Evolutionary conservation across 2,329 filamentous ascomycete genomes (phyloP).

Genomic region (Didymella pinodella): DNA sequence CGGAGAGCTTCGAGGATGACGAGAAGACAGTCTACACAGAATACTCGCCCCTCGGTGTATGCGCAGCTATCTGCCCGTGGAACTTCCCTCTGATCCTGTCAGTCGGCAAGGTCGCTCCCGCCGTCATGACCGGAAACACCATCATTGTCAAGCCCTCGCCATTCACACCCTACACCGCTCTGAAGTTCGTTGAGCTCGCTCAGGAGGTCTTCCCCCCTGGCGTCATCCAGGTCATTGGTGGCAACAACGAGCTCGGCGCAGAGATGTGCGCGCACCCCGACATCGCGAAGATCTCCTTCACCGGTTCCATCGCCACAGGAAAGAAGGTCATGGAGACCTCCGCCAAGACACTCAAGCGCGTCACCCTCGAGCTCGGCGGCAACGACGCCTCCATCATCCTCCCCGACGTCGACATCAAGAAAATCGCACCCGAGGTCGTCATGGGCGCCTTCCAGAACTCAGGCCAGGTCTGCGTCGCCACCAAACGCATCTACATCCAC

Average conservation of each 20-base stretch:
- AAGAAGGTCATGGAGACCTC: constrained; percentile 68
- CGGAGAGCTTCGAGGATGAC: constrained; percentile 54
- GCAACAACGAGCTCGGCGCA: constrained; percentile 67
- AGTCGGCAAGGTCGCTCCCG: constrained; percentile 64
- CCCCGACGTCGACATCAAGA: constrained; percentile 64
- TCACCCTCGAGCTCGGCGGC: constrained; percentile 68
- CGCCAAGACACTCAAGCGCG: constrained; percentile 65
- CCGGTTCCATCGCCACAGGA: constrained; percentile 67
- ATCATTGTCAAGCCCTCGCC: constrained; percentile 66
- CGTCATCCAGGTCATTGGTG: constrained; percentile 68
- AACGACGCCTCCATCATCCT: constrained; percentile 69
- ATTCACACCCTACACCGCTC: constrained; percentile 64
- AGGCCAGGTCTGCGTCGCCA: constrained; percentile 58
- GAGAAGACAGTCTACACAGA: constrained; percentile 58
- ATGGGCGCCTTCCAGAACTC: constrained; percentile 64
- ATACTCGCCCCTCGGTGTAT: constrained; percentile 59
- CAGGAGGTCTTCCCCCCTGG: constrained; percentile 67
- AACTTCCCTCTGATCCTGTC: constrained; percentile 64
- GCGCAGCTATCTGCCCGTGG: constrained; percentile 53
- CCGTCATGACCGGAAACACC: constrained; percentile 64
- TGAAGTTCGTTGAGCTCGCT: constrained; percentile 69
- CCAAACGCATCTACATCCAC: constrained; percentile 51
- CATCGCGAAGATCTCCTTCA: constrained; percentile 70
- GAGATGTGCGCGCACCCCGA: constrained; percentile 66
- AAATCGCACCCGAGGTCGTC: constrained; percentile 59